A percentile compares a stretch with the other conserved stretches of the same genome.
These are phyloP conservation scores for Ligustrum vulgare DNA, from an alignment of 257 asterid genomes.

Conservation along the genomic window DNA sequence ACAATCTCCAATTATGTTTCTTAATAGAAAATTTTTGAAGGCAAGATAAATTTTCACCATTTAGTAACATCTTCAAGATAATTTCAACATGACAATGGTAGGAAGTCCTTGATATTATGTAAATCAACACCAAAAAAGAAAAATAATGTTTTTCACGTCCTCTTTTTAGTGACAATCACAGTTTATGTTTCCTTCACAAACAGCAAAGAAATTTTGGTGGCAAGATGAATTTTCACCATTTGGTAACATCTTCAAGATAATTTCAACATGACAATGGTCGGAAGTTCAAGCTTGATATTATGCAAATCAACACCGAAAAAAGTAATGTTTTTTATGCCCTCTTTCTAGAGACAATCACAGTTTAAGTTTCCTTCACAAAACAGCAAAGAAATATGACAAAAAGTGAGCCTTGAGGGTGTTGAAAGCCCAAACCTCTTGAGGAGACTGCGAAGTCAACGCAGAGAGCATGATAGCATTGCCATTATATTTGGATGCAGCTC, in stretches of 20 bases:
- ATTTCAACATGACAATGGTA: background rate
- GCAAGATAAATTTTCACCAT: background rate
- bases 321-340: background rate
- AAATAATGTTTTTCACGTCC: background rate
- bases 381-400: background rate
- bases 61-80: background rate
- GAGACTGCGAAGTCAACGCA: slow-evolving; percentile 68
- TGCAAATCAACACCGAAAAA: slow-evolving; percentile 3
- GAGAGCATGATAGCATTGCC: slow-evolving; percentile 33
- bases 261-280: too few relatives aligned
- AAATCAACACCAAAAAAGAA: slow-evolving; percentile 5
- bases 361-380: slow-evolving; percentile 11
- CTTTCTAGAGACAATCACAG: slow-evolving; percentile 6
- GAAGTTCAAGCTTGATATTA: background rate
- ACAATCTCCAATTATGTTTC: background rate
- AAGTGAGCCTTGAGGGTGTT: slow-evolving; percentile 14
- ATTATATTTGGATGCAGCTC: slow-evolving; percentile 50
- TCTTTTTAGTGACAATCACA: slow-evolving; percentile 3
- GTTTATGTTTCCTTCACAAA: slow-evolving; percentile 11
- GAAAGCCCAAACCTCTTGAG: slow-evolving; percentile 73
- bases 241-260: too few relatives aligned
- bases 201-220: background rate
- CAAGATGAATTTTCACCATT: too few relatives aligned
- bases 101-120: background rate
- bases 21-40: background rate